Conservation (phyloP, 1,284 basidiomycete species). For the Ganoderma boninense region DNA sequence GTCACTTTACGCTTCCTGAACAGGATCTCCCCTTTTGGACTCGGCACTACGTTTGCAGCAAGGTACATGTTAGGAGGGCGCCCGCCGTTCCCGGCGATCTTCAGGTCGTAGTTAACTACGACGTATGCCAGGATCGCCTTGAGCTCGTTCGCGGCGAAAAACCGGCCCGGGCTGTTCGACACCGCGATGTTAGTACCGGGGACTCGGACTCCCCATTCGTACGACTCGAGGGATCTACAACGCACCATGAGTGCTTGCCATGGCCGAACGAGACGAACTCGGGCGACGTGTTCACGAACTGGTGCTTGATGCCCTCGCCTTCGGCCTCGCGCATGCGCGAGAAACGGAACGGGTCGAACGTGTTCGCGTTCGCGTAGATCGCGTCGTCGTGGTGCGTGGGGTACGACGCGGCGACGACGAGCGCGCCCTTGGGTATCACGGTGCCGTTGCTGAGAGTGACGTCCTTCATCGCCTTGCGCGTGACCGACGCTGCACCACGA, state of each 20-base stretch:
- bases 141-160: slow-evolving; percentile 55
- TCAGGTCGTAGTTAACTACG: slow-evolving; percentile 55
- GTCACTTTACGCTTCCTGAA: slow-evolving; percentile 23
- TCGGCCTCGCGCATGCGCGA: slow-evolving; percentile 27
- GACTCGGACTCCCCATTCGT: neutral
- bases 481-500: slow-evolving; percentile 40
- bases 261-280: slow-evolving; percentile 40
- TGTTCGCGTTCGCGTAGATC: slow-evolving; percentile 22
- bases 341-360: slow-evolving; percentile 19
- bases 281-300: slow-evolving; percentile 34
- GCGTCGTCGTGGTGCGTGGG: slow-evolving; percentile 26
- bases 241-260: slow-evolving; percentile 18
- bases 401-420: slow-evolving; percentile 14
- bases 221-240: neutral
- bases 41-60: slow-evolving; percentile 12
- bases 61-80: slow-evolving; percentile 33
- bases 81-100: slow-evolving; percentile 43
- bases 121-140: slow-evolving; percentile 56
- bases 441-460: slow-evolving; percentile 54
- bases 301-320: slow-evolving; percentile 34
- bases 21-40: slow-evolving; percentile 16
- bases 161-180: slow-evolving; percentile 49
- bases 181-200: neutral
- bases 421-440: slow-evolving; percentile 46
- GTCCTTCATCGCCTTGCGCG: slow-evolving; percentile 46